Evolutionary conservation across 2,329 filamentous ascomycete genomes (phyloP), one percentile per base, ranked within the genome.

Genomic region (Pseudocercospora fuligena): DNA sequence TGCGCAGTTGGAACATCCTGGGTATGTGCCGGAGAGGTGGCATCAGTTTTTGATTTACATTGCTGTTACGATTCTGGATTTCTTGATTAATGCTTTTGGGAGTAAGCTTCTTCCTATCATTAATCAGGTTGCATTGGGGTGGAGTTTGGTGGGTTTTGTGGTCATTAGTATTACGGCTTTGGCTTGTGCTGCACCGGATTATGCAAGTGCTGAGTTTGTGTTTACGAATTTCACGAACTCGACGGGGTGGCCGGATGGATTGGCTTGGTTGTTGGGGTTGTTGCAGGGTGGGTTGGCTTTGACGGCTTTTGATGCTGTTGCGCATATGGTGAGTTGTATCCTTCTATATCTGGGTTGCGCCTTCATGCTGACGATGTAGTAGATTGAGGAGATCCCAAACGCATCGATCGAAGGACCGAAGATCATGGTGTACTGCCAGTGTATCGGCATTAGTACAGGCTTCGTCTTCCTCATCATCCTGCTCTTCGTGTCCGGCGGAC

Each of bases 31-130:
- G 5, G 77, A 88, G 71, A 72, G 86, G 1, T 91, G 89, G 87
- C 89, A 92, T 71, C 87, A 90, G 69, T 91, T 91, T 76, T 80
- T 91, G 25, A 88, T 92, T 49, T 91, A 90, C 75, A 82, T 89
- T 40, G 88, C 76, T 8, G 88, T 87, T 70, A 87, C 86, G 6
- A 66, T 87, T 21, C 75, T 85, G 12, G 87, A 86, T 4, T 87
- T 91, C 63, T 61, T 84, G 56, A 81, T 91, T 77, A 91, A 91
- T 69, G 85, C 86, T 1, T 88, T 90, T 70, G 80, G 84, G 75
- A 88, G 85, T 69, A 79, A 82, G 5, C 72, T 88, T 2, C 80
- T 92, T 2, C 89, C 89, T 0, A 81, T 83, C 9, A 82, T 91
- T 67, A 92, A 88, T 72, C 87, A 90, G 74, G 83, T 83, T 23